Evolutionary conservation across 2,329 filamentous ascomycete species (phyloP).

Genomic region (Aspergillus carbonarius): DNA sequence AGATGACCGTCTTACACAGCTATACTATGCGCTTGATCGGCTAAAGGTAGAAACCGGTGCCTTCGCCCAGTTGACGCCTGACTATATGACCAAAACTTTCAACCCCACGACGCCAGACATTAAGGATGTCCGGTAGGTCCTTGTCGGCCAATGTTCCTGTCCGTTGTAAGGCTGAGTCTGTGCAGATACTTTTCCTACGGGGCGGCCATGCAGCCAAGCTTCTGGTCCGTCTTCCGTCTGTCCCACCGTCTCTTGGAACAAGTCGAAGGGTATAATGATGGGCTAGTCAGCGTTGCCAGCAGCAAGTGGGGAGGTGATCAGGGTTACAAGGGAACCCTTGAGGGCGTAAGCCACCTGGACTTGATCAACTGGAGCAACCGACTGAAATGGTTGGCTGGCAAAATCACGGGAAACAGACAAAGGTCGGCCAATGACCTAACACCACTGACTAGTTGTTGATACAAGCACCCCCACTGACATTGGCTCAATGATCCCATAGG

Average conservation of each 20-base stretch:
- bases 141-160: background rate
- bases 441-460: background rate
- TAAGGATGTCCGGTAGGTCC: constrained; percentile 48
- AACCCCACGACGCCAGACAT: constrained; percentile 59
- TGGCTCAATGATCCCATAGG: constrained; percentile 34
- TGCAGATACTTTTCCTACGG: constrained; percentile 63
- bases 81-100: constrained; percentile 59
- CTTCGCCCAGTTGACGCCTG: constrained; percentile 60
- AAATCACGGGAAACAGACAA: constrained; percentile 55
- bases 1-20: constrained; percentile 51
- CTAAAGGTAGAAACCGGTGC: constrained; percentile 59
- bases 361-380: constrained; percentile 67
- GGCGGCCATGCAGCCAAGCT: constrained; percentile 55
- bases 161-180: constrained; percentile 10
- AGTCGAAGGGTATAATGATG: constrained; percentile 61
- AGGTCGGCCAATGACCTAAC: constrained; percentile 38
- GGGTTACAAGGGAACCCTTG: constrained; percentile 60
- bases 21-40: constrained; percentile 57
- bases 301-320: constrained; percentile 57
- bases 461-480: background rate
- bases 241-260: constrained; percentile 55
- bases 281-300: constrained; percentile 60
- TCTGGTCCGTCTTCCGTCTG: constrained; percentile 58
- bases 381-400: constrained; percentile 58
- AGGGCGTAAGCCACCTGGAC: constrained; percentile 64